These are phyloP conservation scores for Asclepias syriaca DNA, from an alignment of 257 asterid species.

Conservation along the genomic window DNA sequence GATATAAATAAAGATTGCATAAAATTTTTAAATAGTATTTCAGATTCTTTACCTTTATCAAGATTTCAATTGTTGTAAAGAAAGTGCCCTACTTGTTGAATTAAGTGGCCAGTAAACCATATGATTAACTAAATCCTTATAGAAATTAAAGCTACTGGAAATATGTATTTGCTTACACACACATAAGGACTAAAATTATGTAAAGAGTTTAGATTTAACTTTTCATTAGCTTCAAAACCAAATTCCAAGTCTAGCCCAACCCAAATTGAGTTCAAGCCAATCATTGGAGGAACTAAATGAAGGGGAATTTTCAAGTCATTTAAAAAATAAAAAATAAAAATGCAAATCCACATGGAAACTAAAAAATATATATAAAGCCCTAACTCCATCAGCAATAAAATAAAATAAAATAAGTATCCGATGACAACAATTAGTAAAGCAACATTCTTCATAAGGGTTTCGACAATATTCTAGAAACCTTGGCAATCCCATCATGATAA, in stretches of 20 bases:
- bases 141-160: neutral
- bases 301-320: neutral
- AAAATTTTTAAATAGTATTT: neutral
- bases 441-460: neutral
- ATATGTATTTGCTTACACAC: neutral
- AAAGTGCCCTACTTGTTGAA: neutral
- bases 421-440: neutral
- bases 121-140: neutral
- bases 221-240: neutral
- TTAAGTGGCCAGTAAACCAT: neutral
- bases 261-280: neutral
- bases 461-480: neutral
- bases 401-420: neutral
- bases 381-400: neutral
- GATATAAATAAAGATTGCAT: neutral
- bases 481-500: neutral
- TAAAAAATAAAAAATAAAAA: too few relatives aligned
- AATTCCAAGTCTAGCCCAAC: neutral
- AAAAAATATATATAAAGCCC: neutral
- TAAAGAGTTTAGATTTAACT: neutral
- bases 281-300: neutral
- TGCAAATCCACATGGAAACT: neutral
- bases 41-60: neutral
- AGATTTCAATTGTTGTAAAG: neutral
- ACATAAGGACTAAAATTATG: neutral